Conservation (phyloP, 768 basidiomycete genomes). For the Lactifluus volemus region DNA sequence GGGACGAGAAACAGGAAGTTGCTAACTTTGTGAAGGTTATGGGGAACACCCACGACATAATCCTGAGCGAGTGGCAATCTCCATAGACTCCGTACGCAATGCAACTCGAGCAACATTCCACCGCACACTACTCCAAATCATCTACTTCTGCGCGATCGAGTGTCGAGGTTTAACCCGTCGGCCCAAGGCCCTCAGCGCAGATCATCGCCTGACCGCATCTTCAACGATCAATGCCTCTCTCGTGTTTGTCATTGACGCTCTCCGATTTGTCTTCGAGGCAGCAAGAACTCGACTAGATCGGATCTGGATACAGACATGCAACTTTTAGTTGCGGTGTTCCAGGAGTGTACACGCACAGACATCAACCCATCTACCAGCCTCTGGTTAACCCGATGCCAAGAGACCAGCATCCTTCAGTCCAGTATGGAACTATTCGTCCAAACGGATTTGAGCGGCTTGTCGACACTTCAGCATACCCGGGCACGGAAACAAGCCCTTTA, state of each 20-base stretch:
- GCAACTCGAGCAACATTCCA: slow-evolving; percentile 64
- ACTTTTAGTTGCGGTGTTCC: slow-evolving; percentile 72
- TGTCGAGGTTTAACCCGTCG: slow-evolving; percentile 42
- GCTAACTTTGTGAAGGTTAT: slow-evolving; percentile 54
- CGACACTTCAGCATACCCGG: slow-evolving; percentile 55
- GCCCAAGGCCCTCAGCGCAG: slow-evolving; percentile 45
- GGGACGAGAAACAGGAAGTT: slow-evolving; percentile 35
- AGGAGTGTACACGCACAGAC: slow-evolving; percentile 65
- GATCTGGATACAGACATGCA: slow-evolving; percentile 78
- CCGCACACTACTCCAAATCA: slow-evolving; percentile 64
- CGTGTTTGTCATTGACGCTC: slow-evolving; percentile 57
- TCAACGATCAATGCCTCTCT: slow-evolving; percentile 55
- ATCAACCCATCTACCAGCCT: slow-evolving; percentile 57
- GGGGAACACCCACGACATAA: slow-evolving; percentile 50
- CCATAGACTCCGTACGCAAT: slow-evolving; percentile 63
- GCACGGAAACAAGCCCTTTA: slow-evolving; percentile 60
- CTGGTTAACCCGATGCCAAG: slow-evolving; percentile 78
- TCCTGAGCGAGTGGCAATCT: slow-evolving; percentile 66
- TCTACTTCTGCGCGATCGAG: slow-evolving; percentile 69
- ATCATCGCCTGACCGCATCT: slow-evolving; percentile 51
- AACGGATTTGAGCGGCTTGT: slow-evolving; percentile 60
- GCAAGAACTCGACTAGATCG: slow-evolving; percentile 48
- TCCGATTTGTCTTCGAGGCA: slow-evolving; percentile 54
- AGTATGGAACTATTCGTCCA: slow-evolving; percentile 67
- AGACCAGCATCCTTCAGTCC: slow-evolving; percentile 65